A percentile compares a stretch with the other conserved stretches of the same genome.
Conservation (phyloP, 306 rosid genomes). For the Gillenia trifoliata region DNA sequence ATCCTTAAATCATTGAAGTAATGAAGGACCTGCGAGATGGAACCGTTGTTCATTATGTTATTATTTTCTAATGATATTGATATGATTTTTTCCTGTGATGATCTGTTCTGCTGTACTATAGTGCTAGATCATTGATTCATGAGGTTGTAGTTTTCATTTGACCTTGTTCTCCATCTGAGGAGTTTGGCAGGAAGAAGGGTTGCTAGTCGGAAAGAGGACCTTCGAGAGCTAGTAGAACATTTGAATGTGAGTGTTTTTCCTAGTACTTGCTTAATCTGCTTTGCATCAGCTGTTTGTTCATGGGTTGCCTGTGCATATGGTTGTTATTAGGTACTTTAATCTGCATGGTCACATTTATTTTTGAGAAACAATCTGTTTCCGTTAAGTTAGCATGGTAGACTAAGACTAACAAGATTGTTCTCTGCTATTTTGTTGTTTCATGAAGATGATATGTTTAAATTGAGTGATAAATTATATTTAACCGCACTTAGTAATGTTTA, state of each 20-base stretch:
- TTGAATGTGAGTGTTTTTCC: conserved; percentile 63
- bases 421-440: not conserved
- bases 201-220: conserved; percentile 56
- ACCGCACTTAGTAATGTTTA: not conserved
- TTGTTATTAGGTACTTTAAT: not conserved
- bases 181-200: conserved; percentile 70
- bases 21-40: not conserved
- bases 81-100: not conserved
- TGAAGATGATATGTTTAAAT: not conserved
- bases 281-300: not conserved
- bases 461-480: not conserved
- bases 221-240: conserved; percentile 81
- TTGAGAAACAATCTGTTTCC: not conserved
- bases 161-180: conserved; percentile 25
- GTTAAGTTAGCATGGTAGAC: not conserved
- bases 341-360: not conserved
- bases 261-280: not conserved
- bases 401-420: not conserved
- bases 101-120: not conserved
- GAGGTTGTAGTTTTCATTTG: conserved; percentile 16
- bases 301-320: not conserved
- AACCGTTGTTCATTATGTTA: not conserved
- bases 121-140: not conserved
- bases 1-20: not conserved
- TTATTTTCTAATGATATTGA: not conserved